Conservation (phyloP, 495 filamentous ascomycete species). For the Xylaria sp. region DNA sequence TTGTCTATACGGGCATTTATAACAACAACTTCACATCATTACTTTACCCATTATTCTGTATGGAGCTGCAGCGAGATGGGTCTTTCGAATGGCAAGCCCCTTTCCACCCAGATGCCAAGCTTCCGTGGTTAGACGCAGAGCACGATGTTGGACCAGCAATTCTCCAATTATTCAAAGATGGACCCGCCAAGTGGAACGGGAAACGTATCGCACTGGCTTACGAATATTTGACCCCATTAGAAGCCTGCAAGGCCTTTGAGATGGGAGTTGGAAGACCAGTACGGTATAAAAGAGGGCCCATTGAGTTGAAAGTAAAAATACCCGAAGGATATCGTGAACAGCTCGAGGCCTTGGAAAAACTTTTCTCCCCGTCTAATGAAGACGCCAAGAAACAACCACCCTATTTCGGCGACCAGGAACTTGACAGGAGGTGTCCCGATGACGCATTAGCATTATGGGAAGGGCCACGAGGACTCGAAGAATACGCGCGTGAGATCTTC, state of each 20-base stretch:
- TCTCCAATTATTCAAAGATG: slow-evolving; percentile 95
- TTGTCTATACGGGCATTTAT: slow-evolving; percentile 96
- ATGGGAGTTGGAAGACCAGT: slow-evolving; percentile 79
- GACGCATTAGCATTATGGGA: slow-evolving; percentile 86
- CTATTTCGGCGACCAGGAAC: slow-evolving; percentile 60
- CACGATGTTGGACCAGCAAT: slow-evolving; percentile 96
- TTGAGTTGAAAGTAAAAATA: slow-evolving; percentile 85
- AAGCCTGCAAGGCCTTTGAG: slow-evolving; percentile 82
- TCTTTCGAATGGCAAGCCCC: slow-evolving; percentile 94
- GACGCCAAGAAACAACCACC: slow-evolving; percentile 61
- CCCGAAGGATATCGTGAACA: slow-evolving; percentile 91
- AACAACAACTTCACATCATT: slow-evolving; percentile 98
- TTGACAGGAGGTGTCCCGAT: slow-evolving; percentile 67
- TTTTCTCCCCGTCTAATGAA: slow-evolving; percentile 64
- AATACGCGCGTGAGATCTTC: slow-evolving; percentile 95
- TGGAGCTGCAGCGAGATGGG: slow-evolving; percentile 82
- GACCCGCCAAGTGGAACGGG: slow-evolving; percentile 83
- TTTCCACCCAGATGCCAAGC: slow-evolving; percentile 83
- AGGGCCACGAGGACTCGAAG: slow-evolving; percentile 87
- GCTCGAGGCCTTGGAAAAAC: slow-evolving; percentile 73
- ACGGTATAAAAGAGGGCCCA: slow-evolving; percentile 75
- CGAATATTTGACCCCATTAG: slow-evolving; percentile 81
- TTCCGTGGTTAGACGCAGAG: slow-evolving; percentile 98
- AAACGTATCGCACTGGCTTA: slow-evolving; percentile 93
- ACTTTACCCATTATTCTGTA: slow-evolving; percentile 91